Conservation (phyloP, 192 early-diverging fungal species). For the Podila verticillata region DNA sequence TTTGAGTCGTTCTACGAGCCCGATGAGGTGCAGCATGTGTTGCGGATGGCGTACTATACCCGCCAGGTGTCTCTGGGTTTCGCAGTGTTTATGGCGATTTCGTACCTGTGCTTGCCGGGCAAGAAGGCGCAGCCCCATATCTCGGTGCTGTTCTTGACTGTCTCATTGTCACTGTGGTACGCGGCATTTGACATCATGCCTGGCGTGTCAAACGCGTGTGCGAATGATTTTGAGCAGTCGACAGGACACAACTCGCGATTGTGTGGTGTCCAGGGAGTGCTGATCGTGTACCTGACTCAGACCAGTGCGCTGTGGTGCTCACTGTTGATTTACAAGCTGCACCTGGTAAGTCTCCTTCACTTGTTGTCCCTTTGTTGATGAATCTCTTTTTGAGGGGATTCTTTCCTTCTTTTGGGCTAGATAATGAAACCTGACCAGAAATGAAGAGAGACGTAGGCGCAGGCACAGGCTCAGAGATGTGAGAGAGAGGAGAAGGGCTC, state of each 20-base stretch:
- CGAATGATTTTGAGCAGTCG: conserved; percentile 27
- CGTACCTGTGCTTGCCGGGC: conserved; percentile 37
- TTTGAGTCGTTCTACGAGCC: conserved; percentile 29
- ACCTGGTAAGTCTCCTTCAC: conserved; percentile 26
- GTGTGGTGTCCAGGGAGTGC: conserved; percentile 38
- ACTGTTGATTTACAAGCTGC: conserved; percentile 38
- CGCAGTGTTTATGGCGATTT: conserved; percentile 34
- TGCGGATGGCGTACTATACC: conserved; percentile 8
- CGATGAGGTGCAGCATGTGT: conserved; percentile 11
- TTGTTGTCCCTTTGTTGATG: neutral
- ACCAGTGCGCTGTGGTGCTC: conserved; percentile 44
- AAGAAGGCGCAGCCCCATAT: conserved; percentile 40
- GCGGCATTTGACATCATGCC: conserved; percentile 28
- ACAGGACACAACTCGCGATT: conserved; percentile 26
- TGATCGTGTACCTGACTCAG: conserved; percentile 47
- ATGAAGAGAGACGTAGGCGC: too few species aligned
- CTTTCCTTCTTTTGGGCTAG: conserved; percentile 1
- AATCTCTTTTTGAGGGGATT: too few species aligned
- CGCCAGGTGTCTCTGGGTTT: conserved; percentile 32
- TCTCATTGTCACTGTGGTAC: conserved; percentile 36
- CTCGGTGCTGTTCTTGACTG: conserved; percentile 42
- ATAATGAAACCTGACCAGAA: neutral
- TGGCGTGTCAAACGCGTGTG: conserved; percentile 27
- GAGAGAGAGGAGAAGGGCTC: too few species aligned
- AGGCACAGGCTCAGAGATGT: too few species aligned